Percentiles rank a stretch among this genome's conserved stretches.
phyloP scores from a whole-genome alignment of 139 green algal genomes.

The Chlamydomonas applanata region DNA sequence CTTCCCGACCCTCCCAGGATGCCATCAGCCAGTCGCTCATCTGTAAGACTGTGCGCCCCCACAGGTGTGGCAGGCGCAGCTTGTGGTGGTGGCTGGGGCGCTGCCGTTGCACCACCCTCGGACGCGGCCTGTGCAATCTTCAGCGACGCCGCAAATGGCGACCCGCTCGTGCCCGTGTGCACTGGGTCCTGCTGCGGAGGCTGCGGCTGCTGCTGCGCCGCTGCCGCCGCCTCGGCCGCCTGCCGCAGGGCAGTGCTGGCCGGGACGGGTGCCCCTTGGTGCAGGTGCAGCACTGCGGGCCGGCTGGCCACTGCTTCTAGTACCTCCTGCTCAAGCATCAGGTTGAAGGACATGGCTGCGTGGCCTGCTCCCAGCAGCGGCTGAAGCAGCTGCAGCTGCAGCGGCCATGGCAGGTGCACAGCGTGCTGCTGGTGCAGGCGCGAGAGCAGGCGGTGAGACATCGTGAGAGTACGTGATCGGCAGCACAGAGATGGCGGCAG shows the following conservation, averaged over 20 bases:
- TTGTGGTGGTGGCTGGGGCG: neutral
- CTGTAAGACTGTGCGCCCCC: neutral
- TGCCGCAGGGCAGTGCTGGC: neutral
- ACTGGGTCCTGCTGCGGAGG: neutral
- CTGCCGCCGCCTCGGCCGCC: neutral
- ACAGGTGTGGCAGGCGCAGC: neutral
- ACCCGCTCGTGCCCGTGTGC: neutral
- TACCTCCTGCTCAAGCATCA: neutral
- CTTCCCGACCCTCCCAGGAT: neutral
- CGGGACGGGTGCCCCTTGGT: no score
- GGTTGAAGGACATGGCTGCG: neutral
- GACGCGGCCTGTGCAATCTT: neutral
- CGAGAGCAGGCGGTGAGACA: conserved; percentile 5
- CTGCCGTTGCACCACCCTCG: neutral
- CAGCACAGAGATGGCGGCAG: neutral
- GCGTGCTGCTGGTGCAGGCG: conserved; percentile 3
- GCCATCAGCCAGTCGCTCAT: neutral
- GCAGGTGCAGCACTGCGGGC: no score
- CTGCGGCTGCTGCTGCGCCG: neutral
- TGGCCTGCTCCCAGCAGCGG: neutral
- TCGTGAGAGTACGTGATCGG: neutral
- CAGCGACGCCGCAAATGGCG: neutral
- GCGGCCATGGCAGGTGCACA: neutral
- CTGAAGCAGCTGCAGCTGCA: conserved; percentile 1
- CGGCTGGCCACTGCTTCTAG: neutral